Base-by-base conservation (phyloP, 2,329 filamentous ascomycete species). In the Penicillium paneum region DNA sequence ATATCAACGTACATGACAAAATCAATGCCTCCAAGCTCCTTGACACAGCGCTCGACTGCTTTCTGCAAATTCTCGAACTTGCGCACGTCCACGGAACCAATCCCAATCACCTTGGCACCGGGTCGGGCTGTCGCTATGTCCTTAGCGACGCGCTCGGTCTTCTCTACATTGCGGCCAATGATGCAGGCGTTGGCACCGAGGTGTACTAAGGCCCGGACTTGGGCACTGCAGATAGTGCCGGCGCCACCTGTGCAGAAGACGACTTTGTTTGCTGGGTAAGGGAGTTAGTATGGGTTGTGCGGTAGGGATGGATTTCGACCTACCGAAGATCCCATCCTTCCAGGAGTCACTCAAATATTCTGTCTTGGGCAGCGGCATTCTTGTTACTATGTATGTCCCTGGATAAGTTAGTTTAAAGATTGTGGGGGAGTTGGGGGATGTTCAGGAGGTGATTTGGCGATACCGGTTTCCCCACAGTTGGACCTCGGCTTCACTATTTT, bases 171-270 rank as follows among this genome's bases (percentile, higher is more conserved):
- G 64, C 94, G 88, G 38, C 94, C 94, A 53, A 97, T 83, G 68
- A 99, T 97, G 74, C 90, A 96, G 46, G 94, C 94, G 66, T 97
- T 88, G 41, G 91, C 93, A 49, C 94, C 94, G 8, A 99, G 85
- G 59, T 92, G 83, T 24, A 99, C 91, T 56, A 99, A 79, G 4
- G 94, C 94, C 61, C 91, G 84, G 31, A 96, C 94, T 78, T 97
- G 94, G 52, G 90, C 91, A 65, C 89, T 94, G 78, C 94, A 97
- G 68, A 99, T 97, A 26, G 89, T 88, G 52, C 94, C 93, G 5
- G 91, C 91, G 49, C 94, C 94, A 55, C 94, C 94, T 3, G 94
- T 99, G 68, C 95, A 95, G 75, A 97, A 96, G 63, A 93, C 84
- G 41, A 97, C 92, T 67, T 94, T 93, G 70, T 87, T 86, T 59